Conservation (phyloP, 1,139 yeast species). For the Pichia sp. region DNA sequence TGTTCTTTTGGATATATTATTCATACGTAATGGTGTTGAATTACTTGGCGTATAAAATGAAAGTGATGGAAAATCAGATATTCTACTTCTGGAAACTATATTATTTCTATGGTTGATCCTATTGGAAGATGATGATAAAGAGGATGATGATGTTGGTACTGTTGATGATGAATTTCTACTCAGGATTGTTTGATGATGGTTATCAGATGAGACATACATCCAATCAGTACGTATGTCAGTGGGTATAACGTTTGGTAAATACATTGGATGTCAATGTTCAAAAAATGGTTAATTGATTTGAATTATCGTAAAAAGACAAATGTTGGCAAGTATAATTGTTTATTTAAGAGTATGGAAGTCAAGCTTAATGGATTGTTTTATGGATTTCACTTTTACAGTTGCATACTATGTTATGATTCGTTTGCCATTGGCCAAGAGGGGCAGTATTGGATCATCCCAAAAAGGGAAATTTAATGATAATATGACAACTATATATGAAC, state of each 20-base stretch:
- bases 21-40: conserved; percentile 10
- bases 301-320: too few species aligned
- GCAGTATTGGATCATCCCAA: too few species aligned
- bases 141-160: too few species aligned
- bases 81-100: neutral
- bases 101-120: neutral
- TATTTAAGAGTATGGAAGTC: too few species aligned
- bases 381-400: too few species aligned
- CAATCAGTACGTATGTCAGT: conserved; percentile 41
- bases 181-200: conserved; percentile 1
- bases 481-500: too few species aligned
- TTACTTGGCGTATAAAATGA: conserved; percentile 13
- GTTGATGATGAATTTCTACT: too few species aligned
- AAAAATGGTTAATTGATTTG: neutral
- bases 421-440: too few species aligned
- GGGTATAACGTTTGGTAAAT: conserved; percentile 40
- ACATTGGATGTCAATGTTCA: conserved; percentile 30
- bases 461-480: too few species aligned
- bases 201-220: conserved; percentile 23
- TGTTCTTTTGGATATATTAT: conserved; percentile 1
- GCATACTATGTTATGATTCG: too few species aligned
- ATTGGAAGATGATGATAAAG: neutral
- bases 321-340: too few species aligned
- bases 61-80: conserved; percentile 16
- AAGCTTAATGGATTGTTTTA: too few species aligned